These are phyloP conservation scores for Dacryopinax primogenitus DNA, from an alignment of 768 basidiomycete genomes.

Conservation along the genomic window DNA sequence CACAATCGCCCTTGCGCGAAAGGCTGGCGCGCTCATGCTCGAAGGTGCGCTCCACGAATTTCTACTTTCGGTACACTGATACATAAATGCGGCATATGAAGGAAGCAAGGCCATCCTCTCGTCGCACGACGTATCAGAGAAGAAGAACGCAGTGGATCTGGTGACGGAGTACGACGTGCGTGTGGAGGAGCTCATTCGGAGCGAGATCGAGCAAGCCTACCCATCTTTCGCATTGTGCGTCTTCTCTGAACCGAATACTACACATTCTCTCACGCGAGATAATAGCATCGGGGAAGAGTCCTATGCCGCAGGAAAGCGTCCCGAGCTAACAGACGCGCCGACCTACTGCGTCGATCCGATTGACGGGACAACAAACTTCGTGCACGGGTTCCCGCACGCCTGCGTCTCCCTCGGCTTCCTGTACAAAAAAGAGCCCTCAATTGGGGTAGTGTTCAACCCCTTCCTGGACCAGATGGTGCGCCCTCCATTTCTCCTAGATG, in stretches of 20 bases:
- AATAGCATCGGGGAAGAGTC: conserved; percentile 87
- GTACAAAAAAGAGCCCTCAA: conserved; percentile 62
- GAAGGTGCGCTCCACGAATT: conserved; percentile 37
- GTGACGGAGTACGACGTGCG: conserved; percentile 90
- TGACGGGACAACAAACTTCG: conserved; percentile 81
- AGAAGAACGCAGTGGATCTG: conserved; percentile 88
- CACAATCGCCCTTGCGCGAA: conserved; percentile 54
- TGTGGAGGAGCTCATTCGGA: conserved; percentile 75
- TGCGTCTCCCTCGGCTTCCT: conserved; percentile 88
- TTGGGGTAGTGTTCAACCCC: conserved; percentile 90
- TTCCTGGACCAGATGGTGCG: conserved; percentile 71
- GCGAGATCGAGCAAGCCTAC: conserved; percentile 49
- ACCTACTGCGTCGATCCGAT: conserved; percentile 97
- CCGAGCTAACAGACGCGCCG: conserved; percentile 67
- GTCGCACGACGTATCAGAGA: conserved; percentile 49
- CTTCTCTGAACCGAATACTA: background rate
- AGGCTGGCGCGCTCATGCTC: conserved; percentile 62
- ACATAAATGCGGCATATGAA: conserved; percentile 24
- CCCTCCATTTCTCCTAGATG: conserved; percentile 10
- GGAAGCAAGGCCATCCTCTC: conserved; percentile 54
- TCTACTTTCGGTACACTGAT: background rate
- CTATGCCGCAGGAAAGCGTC: conserved; percentile 49
- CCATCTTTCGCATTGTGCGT: conserved; percentile 75
- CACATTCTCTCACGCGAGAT: background rate
- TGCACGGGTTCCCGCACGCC: conserved; percentile 74